phyloP scores from a whole-genome alignment of 495 filamentous ascomycete genomes.

The Apiosordaria backusii region DNA sequence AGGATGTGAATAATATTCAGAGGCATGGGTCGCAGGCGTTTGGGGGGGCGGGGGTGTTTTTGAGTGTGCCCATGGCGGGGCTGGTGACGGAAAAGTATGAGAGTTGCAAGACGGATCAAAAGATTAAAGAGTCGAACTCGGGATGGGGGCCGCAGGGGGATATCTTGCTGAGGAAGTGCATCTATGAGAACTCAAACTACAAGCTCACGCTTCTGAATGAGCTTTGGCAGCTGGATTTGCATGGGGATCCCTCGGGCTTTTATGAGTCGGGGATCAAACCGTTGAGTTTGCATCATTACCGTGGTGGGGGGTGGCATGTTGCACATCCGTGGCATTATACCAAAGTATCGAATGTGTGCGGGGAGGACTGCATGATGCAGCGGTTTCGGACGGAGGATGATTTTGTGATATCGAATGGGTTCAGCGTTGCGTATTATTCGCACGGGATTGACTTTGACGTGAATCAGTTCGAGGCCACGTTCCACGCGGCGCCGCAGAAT shows the following conservation, averaged over 20 bases:
- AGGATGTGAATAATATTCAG: slow-evolving; percentile 64
- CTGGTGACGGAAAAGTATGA: slow-evolving; percentile 56
- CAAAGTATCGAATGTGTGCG: slow-evolving; percentile 59
- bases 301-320: slow-evolving; percentile 49
- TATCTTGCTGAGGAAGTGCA: slow-evolving; percentile 63
- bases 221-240: slow-evolving; percentile 65
- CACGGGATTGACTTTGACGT: slow-evolving; percentile 56
- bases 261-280: slow-evolving; percentile 65
- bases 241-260: slow-evolving; percentile 62
- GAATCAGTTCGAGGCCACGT: slow-evolving; percentile 62
- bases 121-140: slow-evolving; percentile 51
- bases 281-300: slow-evolving; percentile 64
- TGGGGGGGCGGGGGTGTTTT: slow-evolving; percentile 69
- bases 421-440: slow-evolving; percentile 62
- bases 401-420: slow-evolving; percentile 62
- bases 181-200: slow-evolving; percentile 60
- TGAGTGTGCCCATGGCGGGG: slow-evolving; percentile 60
- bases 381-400: slow-evolving; percentile 63
- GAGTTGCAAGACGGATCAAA: slow-evolving; percentile 50
- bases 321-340: slow-evolving; percentile 62
- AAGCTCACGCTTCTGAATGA: slow-evolving; percentile 58
- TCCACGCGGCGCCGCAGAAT: slow-evolving; percentile 53
- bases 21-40: slow-evolving; percentile 68
- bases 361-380: slow-evolving; percentile 61
- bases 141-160: slow-evolving; percentile 58